Percentiles rank a stretch among this genome's conserved stretches.
phyloP scores from a whole-genome alignment of 2,329 filamentous ascomycete genomes.

The Phyllosticta citribraziliensis region DNA sequence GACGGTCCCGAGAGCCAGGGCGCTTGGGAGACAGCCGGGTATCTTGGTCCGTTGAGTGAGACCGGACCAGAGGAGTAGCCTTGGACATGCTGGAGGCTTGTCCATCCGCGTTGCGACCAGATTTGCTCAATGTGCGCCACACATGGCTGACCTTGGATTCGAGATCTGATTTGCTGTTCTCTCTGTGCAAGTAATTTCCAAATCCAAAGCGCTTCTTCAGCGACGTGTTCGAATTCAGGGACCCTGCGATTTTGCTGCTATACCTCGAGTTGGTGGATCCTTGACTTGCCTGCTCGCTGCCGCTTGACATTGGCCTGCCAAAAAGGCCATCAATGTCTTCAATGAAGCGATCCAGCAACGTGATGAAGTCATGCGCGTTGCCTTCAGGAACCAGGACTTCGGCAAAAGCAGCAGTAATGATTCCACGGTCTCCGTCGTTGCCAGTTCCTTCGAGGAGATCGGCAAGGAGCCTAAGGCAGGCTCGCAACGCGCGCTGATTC shows the following conservation, averaged over 20 bases:
- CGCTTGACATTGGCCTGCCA: conserved; percentile 45
- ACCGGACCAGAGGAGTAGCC: conserved; percentile 51
- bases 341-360: conserved; percentile 76
- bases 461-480: conserved; percentile 74
- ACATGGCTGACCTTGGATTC: conserved; percentile 65
- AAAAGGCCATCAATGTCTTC: conserved; percentile 88
- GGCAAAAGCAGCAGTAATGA: conserved; percentile 78
- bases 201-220: conserved; percentile 69
- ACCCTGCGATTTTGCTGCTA: conserved; percentile 55
- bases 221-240: conserved; percentile 79
- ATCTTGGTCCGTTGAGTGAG: conserved; percentile 69
- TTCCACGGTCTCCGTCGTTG: conserved; percentile 83
- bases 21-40: conserved; percentile 36
- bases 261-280: conserved; percentile 50
- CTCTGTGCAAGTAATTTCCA: conserved; percentile 62
- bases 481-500: conserved; percentile 66
- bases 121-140: conserved; percentile 84
- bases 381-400: conserved; percentile 74
- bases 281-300: conserved; percentile 38
- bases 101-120: conserved; percentile 47
- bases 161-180: conserved; percentile 65
- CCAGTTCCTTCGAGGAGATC: conserved; percentile 82
- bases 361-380: conserved; percentile 73
- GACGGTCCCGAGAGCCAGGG: conserved; percentile 47
- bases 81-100: conserved; percentile 58